Conservation (phyloP, 441 rosid genomes). For the Populus hybrid region DNA sequence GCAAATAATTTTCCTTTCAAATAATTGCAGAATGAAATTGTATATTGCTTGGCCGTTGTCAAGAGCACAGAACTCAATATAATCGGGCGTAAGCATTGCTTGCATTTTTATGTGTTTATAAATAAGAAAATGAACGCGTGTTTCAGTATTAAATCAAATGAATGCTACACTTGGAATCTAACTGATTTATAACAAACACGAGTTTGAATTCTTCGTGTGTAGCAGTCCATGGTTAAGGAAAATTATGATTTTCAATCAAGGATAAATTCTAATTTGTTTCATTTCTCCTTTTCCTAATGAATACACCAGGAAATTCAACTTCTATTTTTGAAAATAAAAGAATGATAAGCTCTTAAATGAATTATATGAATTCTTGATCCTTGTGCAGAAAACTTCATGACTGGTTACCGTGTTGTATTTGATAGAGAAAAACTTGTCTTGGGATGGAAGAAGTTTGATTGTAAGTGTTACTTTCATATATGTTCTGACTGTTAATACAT, state of each 20-base stretch:
- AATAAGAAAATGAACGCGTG: neutral
- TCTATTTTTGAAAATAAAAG: neutral
- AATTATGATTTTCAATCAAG: neutral
- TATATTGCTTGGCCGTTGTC: constrained; percentile 77
- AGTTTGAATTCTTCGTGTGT: neutral
- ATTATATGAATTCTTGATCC: constrained; percentile 2
- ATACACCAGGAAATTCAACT: too few relatives aligned
- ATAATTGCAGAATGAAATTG: constrained; percentile 44
- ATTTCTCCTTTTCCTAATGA: too few relatives aligned
- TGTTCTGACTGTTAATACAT: neutral
- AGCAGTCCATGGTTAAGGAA: neutral
- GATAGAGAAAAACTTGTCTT: constrained; percentile 68
- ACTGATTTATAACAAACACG: neutral
- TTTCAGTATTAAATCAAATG: neutral
- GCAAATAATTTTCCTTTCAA: neutral
- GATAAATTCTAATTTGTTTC: neutral
- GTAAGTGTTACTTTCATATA: constrained; percentile 33
- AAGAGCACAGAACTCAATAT: constrained; percentile 77
- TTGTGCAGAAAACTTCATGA: constrained; percentile 71
- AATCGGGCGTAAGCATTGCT: constrained; percentile 73
- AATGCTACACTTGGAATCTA: neutral
- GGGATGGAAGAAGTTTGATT: constrained; percentile 81
- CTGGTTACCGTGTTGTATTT: constrained; percentile 50
- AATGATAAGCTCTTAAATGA: neutral
- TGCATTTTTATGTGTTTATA: neutral